Evolutionary conservation across 2,329 filamentous ascomycete species (phyloP), one percentile per base, ranked within the genome.

Genomic region (Aspergillus luchuensis): DNA sequence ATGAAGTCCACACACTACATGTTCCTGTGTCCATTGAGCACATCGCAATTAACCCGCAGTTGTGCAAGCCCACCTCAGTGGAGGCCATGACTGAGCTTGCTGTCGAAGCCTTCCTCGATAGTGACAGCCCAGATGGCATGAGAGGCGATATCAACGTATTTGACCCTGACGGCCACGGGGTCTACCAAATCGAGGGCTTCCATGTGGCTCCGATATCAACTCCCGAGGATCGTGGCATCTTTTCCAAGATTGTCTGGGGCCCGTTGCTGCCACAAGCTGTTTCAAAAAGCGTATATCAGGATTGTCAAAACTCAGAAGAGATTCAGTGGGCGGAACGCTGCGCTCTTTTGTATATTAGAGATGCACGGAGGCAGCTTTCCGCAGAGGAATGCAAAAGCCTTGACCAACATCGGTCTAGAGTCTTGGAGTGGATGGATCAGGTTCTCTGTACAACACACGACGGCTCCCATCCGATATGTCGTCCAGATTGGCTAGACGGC

Each of bases 171-270:
- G 53, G 53, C 11, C 53, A 36, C 8, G 53, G 53, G 1, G 23
- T 56, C 17, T 56, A 28, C 43, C 39, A 45, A 10, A 45, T 56
- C 7, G 53, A 56, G 30, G 53, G 53, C 23, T 47, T 56, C n/a
- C 17, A 56, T 15, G 53, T 56, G n/a, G 39, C 39, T 47, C 53
- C 53, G 5, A 17, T 56, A 15, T 30, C 25, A 13, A 4, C 41
- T 41, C 39, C 53, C 5, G 53, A 47, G 25, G 41, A 56, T 21
- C 53, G 53, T 13, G n/a, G n/a, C 4, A 56, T 56, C 6, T 56
- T 56, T 17, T 56, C 53, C 23, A 39, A 56, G 39, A 36, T 56
- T 15, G 25, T 36, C 25, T 56, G 53, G 53, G 53, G 53, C 19
- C 53, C 53, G 21, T 17, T 56, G 21, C 25, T 47, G 28, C 53